Evolutionary conservation across 768 basidiomycete species (phyloP).

Genomic region (Boletus rex-veris): DNA sequence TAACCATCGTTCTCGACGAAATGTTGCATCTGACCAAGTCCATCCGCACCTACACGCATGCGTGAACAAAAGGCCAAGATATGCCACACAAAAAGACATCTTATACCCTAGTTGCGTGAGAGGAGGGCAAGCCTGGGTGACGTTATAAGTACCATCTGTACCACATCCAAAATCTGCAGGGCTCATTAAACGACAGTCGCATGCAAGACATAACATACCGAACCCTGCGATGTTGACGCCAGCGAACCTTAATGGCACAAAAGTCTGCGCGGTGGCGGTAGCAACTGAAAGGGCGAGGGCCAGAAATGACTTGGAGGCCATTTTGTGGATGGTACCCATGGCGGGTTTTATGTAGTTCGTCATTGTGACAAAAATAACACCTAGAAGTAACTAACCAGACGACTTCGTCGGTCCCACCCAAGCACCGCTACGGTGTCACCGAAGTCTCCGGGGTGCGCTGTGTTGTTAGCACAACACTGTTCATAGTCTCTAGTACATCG

Average conservation of each 20-base stretch:
- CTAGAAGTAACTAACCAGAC: not conserved
- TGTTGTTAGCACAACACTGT: no score
- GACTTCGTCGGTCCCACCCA: not conserved
- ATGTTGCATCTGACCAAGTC: conserved; percentile 55
- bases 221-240: conserved; percentile 57
- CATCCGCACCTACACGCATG: conserved; percentile 4
- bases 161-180: conserved; percentile 44
- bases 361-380: conserved; percentile 5
- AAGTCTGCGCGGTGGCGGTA: conserved; percentile 16
- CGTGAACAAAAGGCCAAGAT: not conserved
- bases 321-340: conserved; percentile 2
- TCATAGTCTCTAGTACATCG: no score
- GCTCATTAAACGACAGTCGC: not conserved
- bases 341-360: conserved; percentile 10
- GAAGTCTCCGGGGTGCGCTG: no score
- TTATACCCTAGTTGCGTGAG: conserved; percentile 42
- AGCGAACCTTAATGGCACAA: conserved; percentile 31
- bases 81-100: not conserved
- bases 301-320: conserved; percentile 19
- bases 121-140: conserved; percentile 42
- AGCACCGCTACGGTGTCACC: no score
- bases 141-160: conserved; percentile 41
- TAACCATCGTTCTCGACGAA: conserved; percentile 53
- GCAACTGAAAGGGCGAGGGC: conserved; percentile 6
- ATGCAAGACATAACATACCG: conserved; percentile 18